phyloP scores from a whole-genome alignment of 2,329 filamentous ascomycete genomes.

The Fonsecaea multimorphosa region DNA sequence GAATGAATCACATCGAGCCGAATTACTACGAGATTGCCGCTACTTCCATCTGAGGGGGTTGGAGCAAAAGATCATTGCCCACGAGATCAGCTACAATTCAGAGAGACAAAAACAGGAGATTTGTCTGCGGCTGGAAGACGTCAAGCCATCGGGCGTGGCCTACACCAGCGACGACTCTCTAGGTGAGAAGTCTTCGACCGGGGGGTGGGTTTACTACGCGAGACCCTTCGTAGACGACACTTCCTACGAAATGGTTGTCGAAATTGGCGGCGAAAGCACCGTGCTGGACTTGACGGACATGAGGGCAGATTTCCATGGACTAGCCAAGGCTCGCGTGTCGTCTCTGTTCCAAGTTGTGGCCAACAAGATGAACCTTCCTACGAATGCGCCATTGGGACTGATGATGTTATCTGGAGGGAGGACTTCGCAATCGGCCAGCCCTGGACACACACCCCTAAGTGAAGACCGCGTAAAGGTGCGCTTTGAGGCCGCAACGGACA shows the following conservation, averaged over 20 bases:
- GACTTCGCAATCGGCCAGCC: constrained; percentile 66
- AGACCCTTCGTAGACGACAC: constrained; percentile 83
- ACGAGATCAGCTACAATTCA: constrained; percentile 77
- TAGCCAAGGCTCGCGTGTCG: constrained; percentile 71
- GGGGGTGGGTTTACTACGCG: constrained; percentile 75
- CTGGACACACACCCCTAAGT: constrained; percentile 71
- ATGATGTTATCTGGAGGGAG: constrained; percentile 69
- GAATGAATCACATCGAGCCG: constrained; percentile 75
- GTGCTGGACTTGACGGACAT: constrained; percentile 60
- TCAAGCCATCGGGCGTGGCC: constrained; percentile 84
- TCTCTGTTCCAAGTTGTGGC: constrained; percentile 81
- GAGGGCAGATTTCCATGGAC: constrained; percentile 74
- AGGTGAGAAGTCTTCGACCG: constrained; percentile 30
- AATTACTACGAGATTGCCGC: constrained; percentile 81
- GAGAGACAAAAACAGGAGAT: constrained; percentile 74
- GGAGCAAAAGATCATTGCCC: constrained; percentile 83
- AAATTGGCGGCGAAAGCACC: constrained; percentile 72
- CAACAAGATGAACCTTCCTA: constrained; percentile 74
- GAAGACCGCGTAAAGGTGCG: constrained; percentile 72
- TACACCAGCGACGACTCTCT: constrained; percentile 60
- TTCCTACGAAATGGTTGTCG: constrained; percentile 75
- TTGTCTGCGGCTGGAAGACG: constrained; percentile 77
- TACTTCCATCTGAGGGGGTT: constrained; percentile 93
- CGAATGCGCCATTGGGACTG: constrained; percentile 65
- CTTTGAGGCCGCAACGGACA: constrained; percentile 60